Conservation (phyloP, 805 yeast species). For the Maudiozyma turicensis region DNA sequence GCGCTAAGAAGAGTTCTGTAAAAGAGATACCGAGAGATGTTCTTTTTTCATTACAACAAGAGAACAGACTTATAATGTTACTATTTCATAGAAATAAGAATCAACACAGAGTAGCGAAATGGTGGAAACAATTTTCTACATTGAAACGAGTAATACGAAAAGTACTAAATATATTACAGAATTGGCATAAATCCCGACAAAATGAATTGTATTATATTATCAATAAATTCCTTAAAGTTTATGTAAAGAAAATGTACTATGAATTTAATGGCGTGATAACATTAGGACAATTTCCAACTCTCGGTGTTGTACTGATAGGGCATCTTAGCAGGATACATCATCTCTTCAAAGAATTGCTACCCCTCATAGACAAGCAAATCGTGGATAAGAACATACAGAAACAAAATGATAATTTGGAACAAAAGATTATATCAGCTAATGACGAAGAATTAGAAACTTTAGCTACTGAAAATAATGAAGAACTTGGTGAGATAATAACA, state of each 20-base stretch:
- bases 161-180: constrained; percentile 5
- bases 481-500: constrained; percentile 24
- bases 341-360: no score
- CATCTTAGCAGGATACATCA: constrained; percentile 37
- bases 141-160: constrained; percentile 42
- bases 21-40: neutral
- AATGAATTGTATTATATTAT: constrained; percentile 8
- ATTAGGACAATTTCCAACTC: constrained; percentile 64
- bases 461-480: constrained; percentile 18
- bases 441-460: neutral
- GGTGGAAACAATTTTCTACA: constrained; percentile 69
- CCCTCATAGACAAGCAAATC: neutral
- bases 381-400: neutral
- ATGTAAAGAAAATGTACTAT: constrained; percentile 42
- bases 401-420: neutral
- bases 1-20: neutral
- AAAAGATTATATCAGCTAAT: neutral
- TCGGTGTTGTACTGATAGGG: constrained; percentile 65
- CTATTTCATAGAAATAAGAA: constrained; percentile 63
- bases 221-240: constrained; percentile 28
- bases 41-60: constrained; percentile 30
- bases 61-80: constrained; percentile 50
- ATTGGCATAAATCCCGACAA: constrained; percentile 16
- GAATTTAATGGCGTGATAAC: constrained; percentile 60
- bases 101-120: constrained; percentile 60